Evolutionary conservation across 73 alveolate species (phyloP), one percentile per base, ranked within the genome.

Genomic region (Tetrahymena elliotti): DNA sequence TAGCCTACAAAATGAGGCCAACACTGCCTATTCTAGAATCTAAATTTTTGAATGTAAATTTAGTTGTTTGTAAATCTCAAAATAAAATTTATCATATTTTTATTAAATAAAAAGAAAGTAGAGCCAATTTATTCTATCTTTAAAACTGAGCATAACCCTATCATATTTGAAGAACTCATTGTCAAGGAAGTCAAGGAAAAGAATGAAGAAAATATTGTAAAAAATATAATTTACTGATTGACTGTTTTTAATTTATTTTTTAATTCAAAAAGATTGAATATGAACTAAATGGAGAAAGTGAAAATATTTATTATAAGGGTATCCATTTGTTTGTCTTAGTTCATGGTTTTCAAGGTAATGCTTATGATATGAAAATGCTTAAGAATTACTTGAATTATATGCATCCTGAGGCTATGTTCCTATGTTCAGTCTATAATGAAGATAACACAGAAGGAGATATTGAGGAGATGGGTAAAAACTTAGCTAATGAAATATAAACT

Each of bases 321-420:
- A 97, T 98, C 52, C 99, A 99, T 96, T 96, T 99, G 94, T 97
- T 98, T 54, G 99, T 99, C 38, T 97, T 99, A 94, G 99, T 98
- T 33, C 99, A 99, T 95, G 99, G 99, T 41, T 99, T 99, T 93
- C 97, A 99, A 96, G 99, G 99, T 31, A 99, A 99, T 95, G 97
- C 99, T 34, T 98, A 98, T 93, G 99, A 99, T 96, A 97, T 99
- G 99, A 96, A 99, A 83, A 94, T 98, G 84, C 93, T 99, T 84
- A 98, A 97, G 94, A 99, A 98, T 96, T 98, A 98, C 97, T 97
- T 99, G 33, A 98, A 98, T 13, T 95, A 98, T 93, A 97, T 98
- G 53, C 98, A 98, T 95, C 99, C 99, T 38, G 98, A 98, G 54
- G 99, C 98, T 11, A 97, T 98, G 96, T 99, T 99, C 97, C 97